phyloP scores from a whole-genome alignment of 108 stramenopile species.

The Nitzschia inconspicua region DNA sequence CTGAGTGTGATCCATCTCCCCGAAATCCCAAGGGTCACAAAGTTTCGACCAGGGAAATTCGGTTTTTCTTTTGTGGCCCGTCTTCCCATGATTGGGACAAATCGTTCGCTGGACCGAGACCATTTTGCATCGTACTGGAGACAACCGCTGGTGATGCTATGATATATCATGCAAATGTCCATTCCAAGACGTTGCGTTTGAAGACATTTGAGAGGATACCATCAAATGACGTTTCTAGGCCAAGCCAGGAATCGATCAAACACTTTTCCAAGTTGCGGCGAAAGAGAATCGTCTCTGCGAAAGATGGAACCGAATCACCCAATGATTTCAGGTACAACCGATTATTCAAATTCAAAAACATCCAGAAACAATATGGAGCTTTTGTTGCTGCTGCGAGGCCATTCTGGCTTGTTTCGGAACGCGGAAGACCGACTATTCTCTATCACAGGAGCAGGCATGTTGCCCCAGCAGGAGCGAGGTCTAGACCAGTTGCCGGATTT shows the following conservation, averaged over 20 bases:
- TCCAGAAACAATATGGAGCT: constrained; percentile 74
- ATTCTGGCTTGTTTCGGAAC: constrained; percentile 75
- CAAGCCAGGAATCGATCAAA: constrained; percentile 65
- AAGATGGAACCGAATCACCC: background rate
- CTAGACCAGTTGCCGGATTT: constrained; percentile 70
- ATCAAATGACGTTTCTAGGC: constrained; percentile 45
- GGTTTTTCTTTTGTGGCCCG: constrained; percentile 73
- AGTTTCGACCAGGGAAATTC: constrained; percentile 56
- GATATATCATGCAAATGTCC: constrained; percentile 45
- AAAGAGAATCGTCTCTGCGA: constrained; percentile 47
- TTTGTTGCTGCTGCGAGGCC: constrained; percentile 74
- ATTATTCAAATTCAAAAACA: constrained; percentile 50
- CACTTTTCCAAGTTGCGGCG: constrained; percentile 70
- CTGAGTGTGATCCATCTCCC: background rate
- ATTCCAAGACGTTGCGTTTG: constrained; percentile 7
- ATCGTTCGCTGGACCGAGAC: constrained; percentile 29
- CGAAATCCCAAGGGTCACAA: constrained; percentile 49
- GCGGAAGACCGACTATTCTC: constrained; percentile 59
- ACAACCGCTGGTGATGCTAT: constrained; percentile 67
- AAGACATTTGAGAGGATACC: constrained; percentile 50
- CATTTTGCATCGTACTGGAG: constrained; percentile 65
- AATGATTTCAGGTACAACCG: constrained; percentile 54
- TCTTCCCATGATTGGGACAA: constrained; percentile 25
- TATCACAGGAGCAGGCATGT: constrained; percentile 72
- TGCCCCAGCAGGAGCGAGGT: constrained; percentile 71